These are phyloP conservation scores for Dactylorhiza incarnata DNA, from an alignment of 106 monocot species.

Conservation along the genomic window DNA sequence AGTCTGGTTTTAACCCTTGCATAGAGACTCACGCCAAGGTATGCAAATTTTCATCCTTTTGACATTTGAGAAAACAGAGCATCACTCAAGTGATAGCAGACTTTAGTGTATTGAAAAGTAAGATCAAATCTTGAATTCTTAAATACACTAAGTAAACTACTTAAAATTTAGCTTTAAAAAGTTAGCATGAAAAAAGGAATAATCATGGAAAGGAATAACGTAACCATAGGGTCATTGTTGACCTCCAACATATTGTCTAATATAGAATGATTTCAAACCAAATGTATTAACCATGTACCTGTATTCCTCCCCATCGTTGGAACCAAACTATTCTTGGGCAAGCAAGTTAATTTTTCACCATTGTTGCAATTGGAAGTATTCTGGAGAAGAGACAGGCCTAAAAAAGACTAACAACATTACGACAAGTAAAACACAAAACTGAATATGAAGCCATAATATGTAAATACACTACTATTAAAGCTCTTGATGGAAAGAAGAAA, in stretches of 20 bases:
- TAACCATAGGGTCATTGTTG: neutral
- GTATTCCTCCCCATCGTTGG: conserved; percentile 23
- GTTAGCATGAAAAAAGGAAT: neutral
- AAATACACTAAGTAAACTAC: neutral
- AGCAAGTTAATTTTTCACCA: conserved; percentile 13
- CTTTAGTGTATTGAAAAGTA: neutral
- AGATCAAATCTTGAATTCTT: neutral
- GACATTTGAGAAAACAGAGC: neutral
- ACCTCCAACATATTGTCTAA: neutral
- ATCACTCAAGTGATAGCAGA: neutral
- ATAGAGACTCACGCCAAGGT: neutral
- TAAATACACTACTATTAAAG: neutral
- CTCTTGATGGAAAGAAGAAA: too few species aligned
- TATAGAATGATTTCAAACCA: neutral
- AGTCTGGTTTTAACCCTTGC: neutral
- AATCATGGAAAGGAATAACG: neutral
- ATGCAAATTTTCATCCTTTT: neutral
- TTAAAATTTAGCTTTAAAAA: neutral
- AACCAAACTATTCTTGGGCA: conserved; percentile 10
- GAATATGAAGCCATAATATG: neutral
- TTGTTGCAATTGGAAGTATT: conserved; percentile 16
- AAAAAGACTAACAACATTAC: neutral
- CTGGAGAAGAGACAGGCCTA: conserved; percentile 61
- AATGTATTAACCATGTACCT: conserved; percentile 34
- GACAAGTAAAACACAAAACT: neutral